Evolutionary conservation across 371 early-diverging fungal species (phyloP).

Genomic region (Rhizopus delemar): DNA sequence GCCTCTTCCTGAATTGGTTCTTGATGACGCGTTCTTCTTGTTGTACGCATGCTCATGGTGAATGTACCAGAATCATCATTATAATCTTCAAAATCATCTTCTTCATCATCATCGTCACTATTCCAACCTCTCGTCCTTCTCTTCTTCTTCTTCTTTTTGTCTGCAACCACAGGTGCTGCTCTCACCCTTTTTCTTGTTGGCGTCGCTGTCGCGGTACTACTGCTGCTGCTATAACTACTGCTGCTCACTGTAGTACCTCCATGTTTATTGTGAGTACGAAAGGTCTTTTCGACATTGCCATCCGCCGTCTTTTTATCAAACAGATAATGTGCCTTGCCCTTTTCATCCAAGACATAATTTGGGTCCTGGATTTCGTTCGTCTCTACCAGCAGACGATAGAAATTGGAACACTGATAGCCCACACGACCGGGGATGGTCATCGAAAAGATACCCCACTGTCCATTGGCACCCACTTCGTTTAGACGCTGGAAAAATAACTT

Average conservation of each 20-base stretch:
- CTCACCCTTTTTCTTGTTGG: slow-evolving; percentile 31
- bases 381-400: slow-evolving; percentile 85
- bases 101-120: slow-evolving; percentile 53
- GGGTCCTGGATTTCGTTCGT: slow-evolving; percentile 83
- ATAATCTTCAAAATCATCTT: slow-evolving; percentile 56
- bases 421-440: slow-evolving; percentile 94
- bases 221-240: slow-evolving; percentile 8
- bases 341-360: slow-evolving; percentile 86
- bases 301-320: slow-evolving; percentile 82
- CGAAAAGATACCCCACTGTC: slow-evolving; percentile 95
- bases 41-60: slow-evolving; percentile 45
- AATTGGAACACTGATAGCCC: slow-evolving; percentile 96
- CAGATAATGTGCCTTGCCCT: slow-evolving; percentile 86
- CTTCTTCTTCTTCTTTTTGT: slow-evolving; percentile 38
- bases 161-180: slow-evolving; percentile 7
- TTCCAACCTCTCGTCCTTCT: slow-evolving; percentile 31
- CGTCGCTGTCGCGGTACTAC: slow-evolving; percentile 14
- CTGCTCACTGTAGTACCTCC: slow-evolving; percentile 27
- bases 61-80: slow-evolving; percentile 70
- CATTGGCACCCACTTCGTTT: slow-evolving; percentile 85
- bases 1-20: slow-evolving; percentile 15
- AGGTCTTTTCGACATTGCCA: slow-evolving; percentile 75
- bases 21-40: slow-evolving; percentile 18
- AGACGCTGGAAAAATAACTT: slow-evolving; percentile 79
- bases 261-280: slow-evolving; percentile 74